Base-by-base conservation (phyloP, 164 flowering plant genomes). In the Sedum album region DNA sequence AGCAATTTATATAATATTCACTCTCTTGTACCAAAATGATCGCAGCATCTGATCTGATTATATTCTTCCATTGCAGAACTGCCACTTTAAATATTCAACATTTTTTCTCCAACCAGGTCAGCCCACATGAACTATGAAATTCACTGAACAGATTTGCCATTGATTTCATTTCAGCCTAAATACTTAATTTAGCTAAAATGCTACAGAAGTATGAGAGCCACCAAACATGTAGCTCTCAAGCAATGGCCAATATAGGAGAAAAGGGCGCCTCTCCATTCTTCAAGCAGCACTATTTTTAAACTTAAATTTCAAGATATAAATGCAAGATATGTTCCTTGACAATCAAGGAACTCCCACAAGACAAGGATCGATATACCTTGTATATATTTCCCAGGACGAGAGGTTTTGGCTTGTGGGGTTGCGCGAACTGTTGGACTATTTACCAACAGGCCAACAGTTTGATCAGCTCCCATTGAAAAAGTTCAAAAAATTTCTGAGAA, bases 341-440 rank as follows among this genome's bases (percentile, higher is more conserved):
- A 23, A 21, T 51, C 26, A 21, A 51, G 26, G 57, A n/a, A 51
- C 25, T 23, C 57, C 57, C 57, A n/a, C 57, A 51, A 51, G 57
- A 14, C 57, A 51, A 51, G 6, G 26, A 51, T 23, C 26, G 9
- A 21, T 51, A 51, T 8, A 44, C 1, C 26, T 23, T 51, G 57
- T 6, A n/a, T 51, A 51, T 51, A 51, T 5, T 17, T 17, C 26
- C 57, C 57, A 11, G 48, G 57, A n/a, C 57, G 57, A 51, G 57
- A 6, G 57, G 13, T 51, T 23, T 51, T 51, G 57, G 57, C 57
- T 51, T 51, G 57, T 51, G 57, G 57, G 57, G 57, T 51, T 51
- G 57, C 26, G 1, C 11, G 4, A 51, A n/a, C 57, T 51, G 57
- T 51, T 51, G 26, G 23, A 5, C 23, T n/a, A 4, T 51, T 51